Evolutionary conservation across 148 eudicot species (phyloP), one percentile per base, ranked within the genome.

Genomic region (Chenopodium suecicum): DNA sequence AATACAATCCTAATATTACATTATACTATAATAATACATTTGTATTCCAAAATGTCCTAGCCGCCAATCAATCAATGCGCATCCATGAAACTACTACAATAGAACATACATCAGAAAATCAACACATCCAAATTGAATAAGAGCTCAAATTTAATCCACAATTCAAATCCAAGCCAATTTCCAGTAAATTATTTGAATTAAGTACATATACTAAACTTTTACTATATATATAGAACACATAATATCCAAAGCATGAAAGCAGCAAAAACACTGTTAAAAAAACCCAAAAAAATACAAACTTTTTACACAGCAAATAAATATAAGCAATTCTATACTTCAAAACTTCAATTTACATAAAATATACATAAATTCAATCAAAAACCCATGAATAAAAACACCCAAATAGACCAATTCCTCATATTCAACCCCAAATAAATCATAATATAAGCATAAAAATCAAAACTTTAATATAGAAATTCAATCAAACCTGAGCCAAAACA

Each of bases 401-500:
- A 27, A 44, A 68, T 20, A 29, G 44, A 32, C 75, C 74, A 75
- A 46, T 10, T 50, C 16, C 14, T 8, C 2, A 50, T 2, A 50
- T 50, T 50, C 0, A 50, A 37, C 44, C 44, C 44, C 44, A 46
- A 13, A 56, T 17, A 22, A 4, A 23, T 17, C 3, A 4, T 22
- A 22, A 0, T 14, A 70, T 67, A 25, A 58, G 14, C 19, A 27
- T 22, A 14, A 63, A 56, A 76, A 79, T 10, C 47, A 41, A 76
- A 71, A 31, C 27, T 44, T 34, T 31, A 76, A 44, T 7, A 29
- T 6, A 71, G 4, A 25, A 73, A 52, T 29, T 6, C 5, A 76
- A 22, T 16, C 78, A 27, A 78, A 92, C 98, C 98, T 95, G 91
- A 69, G 92, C 86, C 69, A 95, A 82, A 62, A 95, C 90, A 17